Conservation (phyloP, 352 stramenopile species). For the Phytophthora vignae region DNA sequence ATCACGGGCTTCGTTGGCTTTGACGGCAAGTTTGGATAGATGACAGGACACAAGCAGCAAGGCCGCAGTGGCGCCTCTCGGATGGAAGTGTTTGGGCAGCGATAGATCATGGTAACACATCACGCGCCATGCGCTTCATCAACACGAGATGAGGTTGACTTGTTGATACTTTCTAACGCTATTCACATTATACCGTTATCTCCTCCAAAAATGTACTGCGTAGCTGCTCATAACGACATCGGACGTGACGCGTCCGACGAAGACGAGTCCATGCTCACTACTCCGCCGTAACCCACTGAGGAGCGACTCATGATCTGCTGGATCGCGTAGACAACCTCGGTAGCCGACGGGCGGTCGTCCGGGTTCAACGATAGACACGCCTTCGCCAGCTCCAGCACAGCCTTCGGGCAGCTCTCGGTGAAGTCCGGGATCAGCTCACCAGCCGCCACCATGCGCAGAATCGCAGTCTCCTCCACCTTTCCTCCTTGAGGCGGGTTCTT, state of each 20-base stretch:
- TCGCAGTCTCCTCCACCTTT: slow-evolving; percentile 60
- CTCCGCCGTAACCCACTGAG: slow-evolving; percentile 23
- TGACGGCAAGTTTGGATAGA: slow-evolving; percentile 95
- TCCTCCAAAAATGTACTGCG: slow-evolving; percentile 27
- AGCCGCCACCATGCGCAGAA: slow-evolving; percentile 71
- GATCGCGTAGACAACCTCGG: slow-evolving; percentile 66
- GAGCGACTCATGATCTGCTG: slow-evolving; percentile 48
- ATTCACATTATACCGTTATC: slow-evolving; percentile 32
- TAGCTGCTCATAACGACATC: slow-evolving; percentile 26
- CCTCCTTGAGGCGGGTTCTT: slow-evolving; percentile 55
- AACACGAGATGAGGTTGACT: slow-evolving; percentile 19
- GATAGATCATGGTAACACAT: slow-evolving; percentile 24
- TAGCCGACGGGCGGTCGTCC: slow-evolving; percentile 63
- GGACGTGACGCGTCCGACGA: slow-evolving; percentile 31
- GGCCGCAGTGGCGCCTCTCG: not conserved
- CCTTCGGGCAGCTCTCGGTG: slow-evolving; percentile 51
- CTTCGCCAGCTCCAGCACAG: slow-evolving; percentile 57
- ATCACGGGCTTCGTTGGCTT: slow-evolving; percentile 97
- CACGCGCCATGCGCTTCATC: slow-evolving; percentile 13
- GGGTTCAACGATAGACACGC: slow-evolving; percentile 63
- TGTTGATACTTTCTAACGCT: slow-evolving; percentile 26
- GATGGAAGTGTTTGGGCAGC: not conserved
- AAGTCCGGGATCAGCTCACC: slow-evolving; percentile 67
- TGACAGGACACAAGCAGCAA: slow-evolving; percentile 6
- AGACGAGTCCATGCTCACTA: slow-evolving; percentile 27